Evolutionary conservation across 2,329 filamentous ascomycete genomes (phyloP), one percentile per base, ranked within the genome.

Genomic region (Aspergillus sergii): DNA sequence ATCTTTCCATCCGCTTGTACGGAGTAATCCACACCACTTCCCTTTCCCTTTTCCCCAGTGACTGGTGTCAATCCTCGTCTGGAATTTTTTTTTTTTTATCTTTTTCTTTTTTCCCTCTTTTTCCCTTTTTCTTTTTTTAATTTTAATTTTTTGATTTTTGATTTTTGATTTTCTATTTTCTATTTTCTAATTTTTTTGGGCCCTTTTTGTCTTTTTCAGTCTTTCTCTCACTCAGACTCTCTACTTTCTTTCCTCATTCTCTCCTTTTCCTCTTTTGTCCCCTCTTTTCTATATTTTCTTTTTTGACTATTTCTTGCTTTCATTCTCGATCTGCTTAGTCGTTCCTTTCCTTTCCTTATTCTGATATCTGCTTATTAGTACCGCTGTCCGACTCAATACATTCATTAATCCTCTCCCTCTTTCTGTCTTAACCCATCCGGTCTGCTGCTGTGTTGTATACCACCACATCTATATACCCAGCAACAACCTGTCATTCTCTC

Each of bases 271-370:
- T 65, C 57, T 63, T 67, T 61, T 66, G 51, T 57, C 46, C 54
- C 61, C 59, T 62, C 56, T 66, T 65, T 57, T 64, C 62, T 64
- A 62, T 60, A 60, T 70, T 64, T 62, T 57, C 57, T 58, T 60
- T 60, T 64, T 64, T 67, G 57, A 67, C 65, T 66, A 55, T 69
- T 67, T 68, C 65, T 61, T 65, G 55, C 55, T 60, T 63, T 46
- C 67, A 66, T 59, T 65, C 61, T 66, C 30, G 26, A 19, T 57
- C 45, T 53, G 43, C 55, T 51, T 57, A 41, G 36, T 58, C 48
- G 46, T 62, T 62, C 55, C 48, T 62, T 66, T 59, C 60, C 57
- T 60, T 58, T 62, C 58, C 65, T 60, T 61, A 68, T 66, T 65
- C 66, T 64, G 63, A 65, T 60, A 45, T 59, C 56, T 61, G 56